Evolutionary conservation across 352 stramenopile species (phyloP).

Genomic region (Stramenopiles sp.): DNA sequence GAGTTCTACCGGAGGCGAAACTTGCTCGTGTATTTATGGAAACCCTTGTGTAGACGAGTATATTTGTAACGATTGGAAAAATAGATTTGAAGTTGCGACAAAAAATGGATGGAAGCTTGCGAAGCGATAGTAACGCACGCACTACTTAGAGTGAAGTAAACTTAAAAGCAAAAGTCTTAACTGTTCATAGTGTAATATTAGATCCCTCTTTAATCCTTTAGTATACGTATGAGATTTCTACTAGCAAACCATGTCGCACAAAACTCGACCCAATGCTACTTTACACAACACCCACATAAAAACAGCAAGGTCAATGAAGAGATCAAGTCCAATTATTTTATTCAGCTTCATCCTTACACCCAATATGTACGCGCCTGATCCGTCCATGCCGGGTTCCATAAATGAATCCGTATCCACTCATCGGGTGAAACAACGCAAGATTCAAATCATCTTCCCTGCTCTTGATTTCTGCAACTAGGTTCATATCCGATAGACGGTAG

Average conservation of each 20-base stretch:
- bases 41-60: constrained; percentile 70
- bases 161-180: too few relatives aligned
- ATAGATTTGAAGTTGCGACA: constrained; percentile 48
- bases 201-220: too few relatives aligned
- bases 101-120: constrained; percentile 54
- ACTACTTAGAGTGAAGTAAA: too few relatives aligned
- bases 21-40: constrained; percentile 59
- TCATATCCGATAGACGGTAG: constrained; percentile 66
- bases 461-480: constrained; percentile 51
- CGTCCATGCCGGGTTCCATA: constrained; percentile 92
- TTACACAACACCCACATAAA: too few relatives aligned
- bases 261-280: too few relatives aligned
- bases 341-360: not conserved
- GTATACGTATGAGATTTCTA: too few relatives aligned
- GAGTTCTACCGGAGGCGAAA: constrained; percentile 28
- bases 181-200: too few relatives aligned
- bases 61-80: constrained; percentile 60
- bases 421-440: constrained; percentile 89
- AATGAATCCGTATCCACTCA: constrained; percentile 83
- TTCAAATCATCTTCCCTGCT: constrained; percentile 88
- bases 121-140: not conserved
- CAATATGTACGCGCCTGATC: constrained; percentile 31
- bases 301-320: too few relatives aligned
- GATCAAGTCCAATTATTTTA: too few relatives aligned
- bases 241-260: too few relatives aligned